Evolutionary conservation across 768 basidiomycete species (phyloP), one percentile per base, ranked within the genome.

Genomic region (Gelatoporia subvermispora): DNA sequence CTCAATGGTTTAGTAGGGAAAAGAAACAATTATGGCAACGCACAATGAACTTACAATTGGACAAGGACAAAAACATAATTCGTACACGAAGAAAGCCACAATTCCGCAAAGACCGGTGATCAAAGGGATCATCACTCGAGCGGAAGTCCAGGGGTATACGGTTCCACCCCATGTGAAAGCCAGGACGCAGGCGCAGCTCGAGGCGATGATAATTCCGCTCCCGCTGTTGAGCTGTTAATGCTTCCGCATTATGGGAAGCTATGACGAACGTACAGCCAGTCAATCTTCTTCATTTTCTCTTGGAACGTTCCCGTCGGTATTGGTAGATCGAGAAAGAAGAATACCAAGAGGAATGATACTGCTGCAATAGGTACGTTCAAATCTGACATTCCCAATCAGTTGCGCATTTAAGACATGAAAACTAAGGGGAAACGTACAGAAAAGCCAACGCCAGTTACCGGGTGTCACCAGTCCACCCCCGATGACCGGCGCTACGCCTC

Each of bases 111-210:
- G 18, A 1, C 73, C 73, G 24, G 70, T 23, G 13, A 66, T 45
- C 10, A 74, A 57, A 0, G 72, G 70, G 0, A 59, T 67, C 18
- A 73, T 56, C 9, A 70, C 63, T 5, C 54, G 59, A 13, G 48
- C 58, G 0, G 65, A 66, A 1, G 43, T 25, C 72, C 73, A 73
- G 0, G 67, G 44, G 50, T 66, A 72, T 2, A 56, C 48, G 18
- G 67, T 59, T 4, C 73, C 72, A 22, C 65, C 72, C 67, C 61
- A 66, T 50, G 63, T 56, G 21, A 66, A 51, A 16, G 52, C 58
- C 28, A 63, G 45, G 15, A 53, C 35, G 23, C 51, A 28, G 7
- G 59, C 39, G 1, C 47, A 52, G 10, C 59, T 53, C 20, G 54
- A 50, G 3, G 53, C 44, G 15, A 62, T 58, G 17, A 66, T 47